Evolutionary conservation across 805 yeast genomes (phyloP).

Genomic region (Candida alai): DNA sequence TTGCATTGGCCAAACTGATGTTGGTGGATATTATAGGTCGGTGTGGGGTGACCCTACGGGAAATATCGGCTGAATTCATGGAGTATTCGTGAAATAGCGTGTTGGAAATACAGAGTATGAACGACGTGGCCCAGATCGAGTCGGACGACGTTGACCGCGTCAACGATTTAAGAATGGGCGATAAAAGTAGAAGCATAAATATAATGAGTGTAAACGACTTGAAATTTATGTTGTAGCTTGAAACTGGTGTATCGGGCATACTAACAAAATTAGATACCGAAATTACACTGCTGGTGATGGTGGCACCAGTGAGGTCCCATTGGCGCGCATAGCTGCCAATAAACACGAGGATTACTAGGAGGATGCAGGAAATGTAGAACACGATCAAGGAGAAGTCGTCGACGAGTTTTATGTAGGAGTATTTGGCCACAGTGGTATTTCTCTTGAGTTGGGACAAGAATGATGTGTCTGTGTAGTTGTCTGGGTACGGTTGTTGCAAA

Average conservation of each 20-base stretch:
- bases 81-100: slow-evolving; percentile 67
- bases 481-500: slow-evolving; percentile 82
- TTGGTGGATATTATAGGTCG: slow-evolving; percentile 72
- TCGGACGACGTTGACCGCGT: slow-evolving; percentile 89
- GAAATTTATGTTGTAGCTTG: slow-evolving; percentile 25
- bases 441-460: slow-evolving; percentile 78
- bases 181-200: slow-evolving; percentile 67
- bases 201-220: slow-evolving; percentile 70
- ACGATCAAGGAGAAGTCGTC: slow-evolving; percentile 68
- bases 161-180: slow-evolving; percentile 86
- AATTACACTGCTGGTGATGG: slow-evolving; percentile 21
- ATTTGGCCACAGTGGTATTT: slow-evolving; percentile 68
- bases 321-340: slow-evolving; percentile 48
- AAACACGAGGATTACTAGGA: slow-evolving; percentile 66
- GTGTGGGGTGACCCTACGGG: slow-evolving; percentile 16
- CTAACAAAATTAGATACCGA: slow-evolving; percentile 32
- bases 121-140: slow-evolving; percentile 89
- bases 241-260: no score
- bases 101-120: slow-evolving; percentile 71
- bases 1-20: slow-evolving; percentile 77
- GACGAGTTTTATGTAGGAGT: slow-evolving; percentile 61
- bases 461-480: slow-evolving; percentile 80
- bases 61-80: slow-evolving; percentile 33
- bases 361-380: slow-evolving; percentile 60
- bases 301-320: slow-evolving; percentile 49